phyloP scores from a whole-genome alignment of 2,329 filamentous ascomycete genomes.

The Tolypocladium endophyticum region DNA sequence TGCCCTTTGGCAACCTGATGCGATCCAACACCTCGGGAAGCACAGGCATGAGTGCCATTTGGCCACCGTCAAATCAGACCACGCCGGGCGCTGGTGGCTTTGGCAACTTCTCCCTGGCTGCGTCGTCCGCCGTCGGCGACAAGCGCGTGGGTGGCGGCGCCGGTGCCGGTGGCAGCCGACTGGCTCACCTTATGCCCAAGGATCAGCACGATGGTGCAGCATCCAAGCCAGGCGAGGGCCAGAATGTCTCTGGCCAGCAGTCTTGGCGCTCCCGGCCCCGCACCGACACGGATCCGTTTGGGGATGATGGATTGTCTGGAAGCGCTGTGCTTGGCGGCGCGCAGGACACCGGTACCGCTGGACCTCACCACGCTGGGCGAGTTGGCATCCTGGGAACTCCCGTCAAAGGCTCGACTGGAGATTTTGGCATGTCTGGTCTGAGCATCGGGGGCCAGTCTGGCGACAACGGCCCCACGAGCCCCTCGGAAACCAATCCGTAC shows the following conservation, averaged over 20 bases:
- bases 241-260: constrained; percentile 25
- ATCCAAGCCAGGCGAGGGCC: constrained; percentile 39
- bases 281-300: constrained; percentile 67
- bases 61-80: constrained; percentile 39
- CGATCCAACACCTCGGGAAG: constrained; percentile 45
- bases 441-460: constrained; percentile 48
- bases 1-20: constrained; percentile 35
- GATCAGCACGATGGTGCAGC: constrained; percentile 58
- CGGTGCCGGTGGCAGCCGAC: constrained; percentile 71
- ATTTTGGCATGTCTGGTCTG: constrained; percentile 54
- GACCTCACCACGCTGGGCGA: constrained; percentile 17
- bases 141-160: constrained; percentile 63
- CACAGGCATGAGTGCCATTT: constrained; percentile 32
- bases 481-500: constrained; percentile 92
- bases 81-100: constrained; percentile 69
- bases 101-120: constrained; percentile 70
- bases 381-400: constrained; percentile 41
- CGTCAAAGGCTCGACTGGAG: constrained; percentile 40
- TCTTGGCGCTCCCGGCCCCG: constrained; percentile 51
- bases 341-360: constrained; percentile 51
- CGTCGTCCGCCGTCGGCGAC: constrained; percentile 50
- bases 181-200: constrained; percentile 77
- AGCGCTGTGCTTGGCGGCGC: constrained; percentile 66
- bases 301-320: constrained; percentile 54
- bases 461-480: constrained; percentile 66